Evolutionary conservation across 768 basidiomycete genomes (phyloP), one percentile per base, ranked within the genome.

Genomic region (Fomitopsis pulvina): DNA sequence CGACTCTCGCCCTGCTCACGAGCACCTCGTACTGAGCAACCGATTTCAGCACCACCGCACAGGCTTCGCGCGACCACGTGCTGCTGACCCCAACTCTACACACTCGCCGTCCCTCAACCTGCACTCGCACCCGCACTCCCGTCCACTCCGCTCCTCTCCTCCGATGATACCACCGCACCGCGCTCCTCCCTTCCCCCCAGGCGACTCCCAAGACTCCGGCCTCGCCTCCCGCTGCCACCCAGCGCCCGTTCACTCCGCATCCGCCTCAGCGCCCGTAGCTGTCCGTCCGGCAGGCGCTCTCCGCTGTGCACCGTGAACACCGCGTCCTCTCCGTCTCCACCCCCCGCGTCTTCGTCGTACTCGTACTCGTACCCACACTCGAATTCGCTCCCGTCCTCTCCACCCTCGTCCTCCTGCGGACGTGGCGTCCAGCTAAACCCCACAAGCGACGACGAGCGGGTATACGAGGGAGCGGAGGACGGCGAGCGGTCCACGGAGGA

Each of bases 231-330:
- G n/a, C n/a, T n/a, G n/a, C 29, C n/a, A n/a, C n/a, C n/a, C n/a
- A n/a, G 28, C 47, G 25, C 18, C 41, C 7, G 41, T 38, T 61
- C 61, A 9, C 60, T 60, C 30, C 64, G 57, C 63, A 72, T 60
- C 39, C 56, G 54, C 41, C 70, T 44, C 38, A 72, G 56, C 57
- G 66, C 62, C 37, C 57, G 58, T 65, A 70, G 62, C 60, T 71
- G 69, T 5, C 66, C 46, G 25, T 65, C 63, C 47, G 56, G 59
- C 29, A 71, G 53, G 45, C 42, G 51, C 40, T 45, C 41, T 10
- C 54, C 53, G 20, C 53, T 47, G 29, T 50, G 54, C 43, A 52
- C 45, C 25, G 25, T 42, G 20, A 45, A 43, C 39, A 48, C 26
- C n/a, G 54, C 44, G 41, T 29, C 21, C 38, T 29, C 45, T 9